A percentile compares a stretch with the other conserved stretches of the same genome.
Evolutionary conservation across 345 rosid genomes (phyloP).

Genomic region (Geranium rotundifolium): DNA sequence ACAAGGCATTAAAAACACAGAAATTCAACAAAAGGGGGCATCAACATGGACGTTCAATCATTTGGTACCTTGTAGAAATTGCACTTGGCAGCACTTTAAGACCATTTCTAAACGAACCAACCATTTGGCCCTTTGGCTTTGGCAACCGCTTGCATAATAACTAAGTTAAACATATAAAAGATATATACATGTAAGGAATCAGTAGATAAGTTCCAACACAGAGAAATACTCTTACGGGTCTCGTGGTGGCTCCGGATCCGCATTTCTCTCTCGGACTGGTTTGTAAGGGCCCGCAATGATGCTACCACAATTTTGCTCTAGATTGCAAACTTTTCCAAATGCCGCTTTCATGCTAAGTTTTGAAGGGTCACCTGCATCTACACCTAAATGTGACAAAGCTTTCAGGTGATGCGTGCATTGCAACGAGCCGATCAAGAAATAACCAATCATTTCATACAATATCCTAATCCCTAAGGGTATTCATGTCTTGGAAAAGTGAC

Average conservation of each 20-base stretch:
- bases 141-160: constrained; percentile 52
- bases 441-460: no score
- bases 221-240: constrained; percentile 48
- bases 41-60: no score
- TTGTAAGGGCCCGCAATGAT: constrained; percentile 76
- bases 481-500: no score
- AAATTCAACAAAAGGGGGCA: no score
- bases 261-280: constrained; percentile 67
- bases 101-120: constrained; percentile 87
- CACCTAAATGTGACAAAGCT: constrained; percentile 30
- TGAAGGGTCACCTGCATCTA: constrained; percentile 93
- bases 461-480: no score
- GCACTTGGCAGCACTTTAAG: constrained; percentile 82
- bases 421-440: constrained; percentile 1
- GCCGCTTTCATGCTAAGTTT: constrained; percentile 92
- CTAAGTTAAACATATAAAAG: no score
- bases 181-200: no score
- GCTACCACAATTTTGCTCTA: constrained; percentile 79
- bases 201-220: no score
- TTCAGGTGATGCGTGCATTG: no score
- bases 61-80: constrained; percentile 50
- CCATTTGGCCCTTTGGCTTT: constrained; percentile 90
- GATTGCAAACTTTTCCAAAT: constrained; percentile 90
- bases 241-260: constrained; percentile 47
- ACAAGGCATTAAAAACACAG: no score